phyloP scores from a whole-genome alignment of 2,329 filamentous ascomycete genomes.

The Phyllosticta capitalensis region DNA sequence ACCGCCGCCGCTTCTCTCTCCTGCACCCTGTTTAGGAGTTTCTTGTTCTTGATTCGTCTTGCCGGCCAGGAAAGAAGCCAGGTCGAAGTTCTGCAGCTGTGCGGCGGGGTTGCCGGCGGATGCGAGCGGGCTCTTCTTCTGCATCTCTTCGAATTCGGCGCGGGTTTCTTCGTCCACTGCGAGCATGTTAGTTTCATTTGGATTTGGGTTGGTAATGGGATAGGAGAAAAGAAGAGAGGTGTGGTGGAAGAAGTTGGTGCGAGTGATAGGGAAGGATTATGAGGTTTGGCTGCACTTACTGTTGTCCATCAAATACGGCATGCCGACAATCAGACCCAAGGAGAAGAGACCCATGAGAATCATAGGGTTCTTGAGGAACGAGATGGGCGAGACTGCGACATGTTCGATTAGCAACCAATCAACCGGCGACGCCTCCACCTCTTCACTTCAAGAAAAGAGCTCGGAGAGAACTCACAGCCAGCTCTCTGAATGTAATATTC shows the following conservation, averaged over 20 bases:
- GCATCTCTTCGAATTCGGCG: conserved; percentile 84
- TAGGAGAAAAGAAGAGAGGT: background rate
- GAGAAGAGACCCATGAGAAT: conserved; percentile 83
- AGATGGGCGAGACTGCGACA: conserved; percentile 60
- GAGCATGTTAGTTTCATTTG: background rate
- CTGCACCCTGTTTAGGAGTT: background rate
- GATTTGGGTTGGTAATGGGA: background rate
- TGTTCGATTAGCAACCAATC: background rate
- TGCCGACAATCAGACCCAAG: conserved; percentile 75
- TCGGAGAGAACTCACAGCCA: conserved; percentile 52
- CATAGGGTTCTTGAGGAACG: conserved; percentile 89
- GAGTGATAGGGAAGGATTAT: conserved; percentile 28
- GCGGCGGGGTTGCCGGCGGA: conserved; percentile 34
- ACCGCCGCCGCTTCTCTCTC: background rate
- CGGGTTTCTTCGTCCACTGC: conserved; percentile 94
- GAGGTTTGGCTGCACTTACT: conserved; percentile 46
- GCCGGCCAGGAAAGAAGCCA: conserved; percentile 60
- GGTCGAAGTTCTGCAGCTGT: conserved; percentile 54
- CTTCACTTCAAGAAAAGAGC: background rate
- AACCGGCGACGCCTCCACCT: too few relatives aligned
- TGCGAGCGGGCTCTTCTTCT: conserved; percentile 63
- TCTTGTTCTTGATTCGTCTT: conserved; percentile 20
- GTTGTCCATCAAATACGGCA: conserved; percentile 93
- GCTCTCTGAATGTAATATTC: conserved; percentile 67
- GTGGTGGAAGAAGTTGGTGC: background rate